Percentiles rank a stretch among this genome's conserved stretches.
Conservation (phyloP, 2,329 filamentous ascomycete genomes). For the Pseudocercospora fijiensis region DNA sequence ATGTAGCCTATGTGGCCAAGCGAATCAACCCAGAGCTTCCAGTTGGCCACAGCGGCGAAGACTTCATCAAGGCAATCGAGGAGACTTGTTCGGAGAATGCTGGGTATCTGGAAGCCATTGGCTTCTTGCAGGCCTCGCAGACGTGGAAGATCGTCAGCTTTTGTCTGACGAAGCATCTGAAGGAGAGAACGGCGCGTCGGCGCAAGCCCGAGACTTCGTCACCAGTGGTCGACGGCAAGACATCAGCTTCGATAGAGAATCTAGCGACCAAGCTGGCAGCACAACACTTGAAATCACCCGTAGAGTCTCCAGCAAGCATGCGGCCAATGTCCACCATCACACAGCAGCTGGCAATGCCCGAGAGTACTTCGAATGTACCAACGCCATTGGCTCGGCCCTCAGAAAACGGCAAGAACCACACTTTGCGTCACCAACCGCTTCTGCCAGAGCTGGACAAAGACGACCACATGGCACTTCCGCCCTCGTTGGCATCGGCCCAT, state of each 20-base stretch:
- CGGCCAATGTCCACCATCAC: constrained; percentile 27
- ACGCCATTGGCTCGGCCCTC: constrained; percentile 52
- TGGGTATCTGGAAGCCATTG: constrained; percentile 26
- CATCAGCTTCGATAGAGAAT: constrained; percentile 20
- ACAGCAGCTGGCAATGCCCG: constrained; percentile 33
- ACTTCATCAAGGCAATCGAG: constrained; percentile 21
- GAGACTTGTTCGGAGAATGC: constrained; percentile 23
- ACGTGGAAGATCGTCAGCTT: constrained; percentile 59
- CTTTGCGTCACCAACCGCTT: constrained; percentile 32
- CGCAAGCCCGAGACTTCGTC: constrained; percentile 13
- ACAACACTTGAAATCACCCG: constrained; percentile 25
- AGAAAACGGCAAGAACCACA: constrained; percentile 10
- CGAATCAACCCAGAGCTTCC: constrained; percentile 14
- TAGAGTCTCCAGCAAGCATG: constrained; percentile 20
- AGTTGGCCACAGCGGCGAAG: constrained; percentile 11
- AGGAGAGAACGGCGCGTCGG: constrained; percentile 30
- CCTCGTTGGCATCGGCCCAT: constrained; percentile 26
- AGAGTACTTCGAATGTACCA: constrained; percentile 55
- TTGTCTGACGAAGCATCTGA: constrained; percentile 52
- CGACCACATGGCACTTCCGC: constrained; percentile 30
- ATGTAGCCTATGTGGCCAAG: constrained; percentile 22
- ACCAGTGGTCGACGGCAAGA: constrained; percentile 5
- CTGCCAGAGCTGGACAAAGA: constrained; percentile 33
- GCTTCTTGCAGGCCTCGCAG: constrained; percentile 53
- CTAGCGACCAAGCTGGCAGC: constrained; percentile 21